Evolutionary conservation across 169 alveolate genomes (phyloP).

Genomic region (Eimeria praecox): DNA sequence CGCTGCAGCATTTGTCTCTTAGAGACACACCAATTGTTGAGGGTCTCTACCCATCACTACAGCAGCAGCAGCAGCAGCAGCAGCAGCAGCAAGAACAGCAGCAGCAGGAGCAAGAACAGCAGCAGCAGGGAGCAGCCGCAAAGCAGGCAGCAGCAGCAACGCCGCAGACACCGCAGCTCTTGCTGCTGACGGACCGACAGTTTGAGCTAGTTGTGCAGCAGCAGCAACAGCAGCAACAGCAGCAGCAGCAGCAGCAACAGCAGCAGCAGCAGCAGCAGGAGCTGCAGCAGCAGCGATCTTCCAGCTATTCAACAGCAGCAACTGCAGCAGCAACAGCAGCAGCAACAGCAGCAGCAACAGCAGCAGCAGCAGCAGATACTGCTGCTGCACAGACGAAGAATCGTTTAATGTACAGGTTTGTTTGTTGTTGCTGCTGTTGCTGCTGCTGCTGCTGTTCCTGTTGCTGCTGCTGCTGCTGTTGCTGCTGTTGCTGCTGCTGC

Average conservation of each 20-base stretch:
- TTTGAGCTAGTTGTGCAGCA: not conserved
- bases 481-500: not conserved
- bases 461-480: not conserved
- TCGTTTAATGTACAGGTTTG: constrained; percentile 1
- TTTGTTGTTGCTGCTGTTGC: constrained; percentile 6
- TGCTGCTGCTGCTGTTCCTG: constrained; percentile 5
- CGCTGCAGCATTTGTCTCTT: constrained; percentile 61
- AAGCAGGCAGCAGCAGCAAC: constrained; percentile 9
- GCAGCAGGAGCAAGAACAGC: not conserved
- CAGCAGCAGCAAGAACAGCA: not conserved
- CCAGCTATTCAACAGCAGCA: constrained; percentile 62
- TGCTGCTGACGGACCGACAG: not conserved
- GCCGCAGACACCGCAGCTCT: not conserved
- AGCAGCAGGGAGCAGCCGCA: not conserved
- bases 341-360: not conserved
- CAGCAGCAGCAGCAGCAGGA: constrained; percentile 19
- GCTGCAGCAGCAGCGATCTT: not conserved
- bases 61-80: constrained; percentile 33
- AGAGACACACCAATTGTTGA: not conserved
- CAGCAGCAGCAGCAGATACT: not conserved
- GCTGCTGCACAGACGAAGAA: not conserved
- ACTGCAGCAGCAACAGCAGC: not conserved
- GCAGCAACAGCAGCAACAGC: constrained; percentile 54
- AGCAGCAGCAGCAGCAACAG: constrained; percentile 27
- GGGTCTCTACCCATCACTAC: constrained; percentile 2